Base-by-base conservation (phyloP, 2,329 filamentous ascomycete genomes). In the Talaromyces piceae region DNA sequence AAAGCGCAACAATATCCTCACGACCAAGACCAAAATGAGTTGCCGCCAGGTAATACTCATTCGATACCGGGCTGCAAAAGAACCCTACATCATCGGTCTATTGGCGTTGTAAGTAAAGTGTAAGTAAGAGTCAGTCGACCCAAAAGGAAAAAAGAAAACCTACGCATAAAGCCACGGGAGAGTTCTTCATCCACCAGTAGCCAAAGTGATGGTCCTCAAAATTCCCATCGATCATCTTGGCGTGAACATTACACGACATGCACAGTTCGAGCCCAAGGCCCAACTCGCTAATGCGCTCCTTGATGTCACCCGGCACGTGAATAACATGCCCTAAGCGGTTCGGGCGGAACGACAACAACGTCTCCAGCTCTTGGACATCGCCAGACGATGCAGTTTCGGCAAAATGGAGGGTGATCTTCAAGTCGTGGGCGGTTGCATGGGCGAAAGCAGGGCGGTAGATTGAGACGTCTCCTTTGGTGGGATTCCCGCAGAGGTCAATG, bases 71-170 rank as follows among this genome's bases (percentile, higher is more conserved):
- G 61, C 86, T 91, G 46, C 83, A 84, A 60, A 93, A 93, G 20
- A 93, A 81, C 2, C 87, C 88, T 8, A 91, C 84, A 60, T 93
- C 87, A 63, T 93, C 88, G 1, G 88, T 93, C 86, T 90, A 54
- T 39, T 13, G 26, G 18, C 16, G 22, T 26, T 2, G 45, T n/a
- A 26, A 45, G 16, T n/a, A 45, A 27, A 16, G 2, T 2, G 5
- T 9, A 5, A 39, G 20, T 12, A 33, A 9, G 7, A 5, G 22
- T 8, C 2, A 11, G 20, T 25, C 13, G 13, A 18, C 13, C 3
- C 13, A n/a, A 13, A 27, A 37, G 12, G 16, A 20, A n/a, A 20
- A 1, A 30, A 13, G 4, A 39, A 9, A 47, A 79, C 86, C 73
- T 71, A 90, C 87, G 59, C 81, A 84, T 43, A 91, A 71, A 4